Evolutionary conservation across 2,329 filamentous ascomycete species (phyloP).

Genomic region (Arthrobotrys musiformis): DNA sequence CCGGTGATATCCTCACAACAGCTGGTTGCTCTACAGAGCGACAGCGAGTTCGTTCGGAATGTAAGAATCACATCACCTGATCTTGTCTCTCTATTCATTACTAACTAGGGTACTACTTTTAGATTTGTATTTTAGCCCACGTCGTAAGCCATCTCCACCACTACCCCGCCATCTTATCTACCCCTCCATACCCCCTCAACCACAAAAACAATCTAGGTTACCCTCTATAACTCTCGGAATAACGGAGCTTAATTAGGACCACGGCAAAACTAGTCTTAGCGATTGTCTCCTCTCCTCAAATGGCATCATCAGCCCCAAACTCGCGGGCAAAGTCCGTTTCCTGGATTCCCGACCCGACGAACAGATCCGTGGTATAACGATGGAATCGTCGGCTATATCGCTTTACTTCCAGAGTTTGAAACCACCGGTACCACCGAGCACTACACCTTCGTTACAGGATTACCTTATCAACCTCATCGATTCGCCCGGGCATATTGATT

Average conservation of each 20-base stretch:
- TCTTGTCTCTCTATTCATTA: constrained; percentile 20
- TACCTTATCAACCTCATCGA: constrained; percentile 98
- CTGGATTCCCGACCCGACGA: constrained; percentile 96
- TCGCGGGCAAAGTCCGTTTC: constrained; percentile 97
- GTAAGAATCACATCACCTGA: constrained; percentile 67
- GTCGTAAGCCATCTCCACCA: constrained; percentile 71
- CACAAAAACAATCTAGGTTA: constrained; percentile 18
- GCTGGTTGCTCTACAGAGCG: constrained; percentile 86
- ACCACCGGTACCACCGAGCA: constrained; percentile 62
- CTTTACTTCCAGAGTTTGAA: constrained; percentile 93
- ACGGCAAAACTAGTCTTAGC: constrained; percentile 97
- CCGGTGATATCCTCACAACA: constrained; percentile 91
- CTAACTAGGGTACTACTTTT: constrained; percentile 61
- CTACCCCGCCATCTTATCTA: constrained; percentile 20
- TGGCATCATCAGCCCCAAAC: constrained; percentile 97
- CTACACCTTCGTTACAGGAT: constrained; percentile 69
- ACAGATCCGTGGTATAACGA: constrained; percentile 96
- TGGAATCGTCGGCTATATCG: constrained; percentile 98
- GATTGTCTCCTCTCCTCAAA: constrained; percentile 97
- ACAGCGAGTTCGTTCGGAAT: constrained; percentile 90
- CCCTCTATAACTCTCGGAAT: constrained; percentile 45
- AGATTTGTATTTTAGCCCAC: constrained; percentile 96
- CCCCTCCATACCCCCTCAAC: not conserved
- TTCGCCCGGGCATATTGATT: constrained; percentile 97
- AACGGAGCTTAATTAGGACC: constrained; percentile 70